A percentile compares a stretch with the other conserved stretches of the same genome.
Evolutionary conservation across 2,329 filamentous ascomycete genomes (phyloP).

Genomic region (Colletotrichum siamense): DNA sequence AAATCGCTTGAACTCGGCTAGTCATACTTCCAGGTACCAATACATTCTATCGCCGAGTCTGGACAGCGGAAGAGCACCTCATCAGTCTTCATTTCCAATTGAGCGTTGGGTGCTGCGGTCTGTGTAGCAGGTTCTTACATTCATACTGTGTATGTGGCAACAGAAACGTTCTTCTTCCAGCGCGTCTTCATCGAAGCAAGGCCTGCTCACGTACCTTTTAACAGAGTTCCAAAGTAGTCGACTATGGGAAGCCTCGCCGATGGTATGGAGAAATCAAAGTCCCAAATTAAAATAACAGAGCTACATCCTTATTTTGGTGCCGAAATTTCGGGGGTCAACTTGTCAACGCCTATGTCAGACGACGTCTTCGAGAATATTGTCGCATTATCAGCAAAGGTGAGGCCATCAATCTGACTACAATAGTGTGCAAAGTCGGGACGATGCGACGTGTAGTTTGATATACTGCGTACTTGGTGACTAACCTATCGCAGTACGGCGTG

Average conservation of each 20-base stretch:
- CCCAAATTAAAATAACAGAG: not conserved
- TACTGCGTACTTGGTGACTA: not conserved
- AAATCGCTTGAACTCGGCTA: not conserved
- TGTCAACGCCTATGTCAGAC: not conserved
- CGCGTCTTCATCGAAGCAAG: not conserved
- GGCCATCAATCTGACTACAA: not conserved
- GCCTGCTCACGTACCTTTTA: not conserved
- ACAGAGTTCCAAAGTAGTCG: not conserved
- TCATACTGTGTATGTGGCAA: not conserved
- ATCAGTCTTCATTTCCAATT: not conserved
- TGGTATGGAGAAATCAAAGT: not conserved
- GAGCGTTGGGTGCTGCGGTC: not conserved
- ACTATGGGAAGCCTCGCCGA: not conserved
- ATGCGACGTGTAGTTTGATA: not conserved
- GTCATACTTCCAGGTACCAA: not conserved
- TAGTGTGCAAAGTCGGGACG: not conserved
- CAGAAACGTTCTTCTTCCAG: not conserved
- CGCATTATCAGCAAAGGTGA: not conserved
- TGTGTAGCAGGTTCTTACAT: not conserved
- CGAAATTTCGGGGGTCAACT: not conserved
- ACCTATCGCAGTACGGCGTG: conserved; percentile 51
- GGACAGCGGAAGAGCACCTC: not conserved
- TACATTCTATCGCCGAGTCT: not conserved
- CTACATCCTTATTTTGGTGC: not conserved
- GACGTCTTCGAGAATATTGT: not conserved